Evolutionary conservation across 176 grass and related monocot species (phyloP).

Genomic region (Cymbopogon citratus): DNA sequence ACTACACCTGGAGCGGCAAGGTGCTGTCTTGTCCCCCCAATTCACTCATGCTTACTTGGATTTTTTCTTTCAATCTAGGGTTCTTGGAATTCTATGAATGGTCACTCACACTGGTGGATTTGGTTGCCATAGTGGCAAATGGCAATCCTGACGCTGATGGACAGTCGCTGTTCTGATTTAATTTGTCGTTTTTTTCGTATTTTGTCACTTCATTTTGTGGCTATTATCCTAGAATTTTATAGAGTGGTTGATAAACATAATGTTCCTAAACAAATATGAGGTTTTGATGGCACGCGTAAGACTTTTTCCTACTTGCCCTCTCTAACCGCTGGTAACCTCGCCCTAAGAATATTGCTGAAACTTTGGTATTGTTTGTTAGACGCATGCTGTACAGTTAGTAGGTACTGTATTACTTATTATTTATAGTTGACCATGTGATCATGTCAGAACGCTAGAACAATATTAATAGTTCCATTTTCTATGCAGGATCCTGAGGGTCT

Average conservation of each 20-base stretch:
- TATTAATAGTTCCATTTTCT: not conserved
- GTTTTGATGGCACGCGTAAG: not conserved
- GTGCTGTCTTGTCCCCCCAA: slow-evolving; percentile 14
- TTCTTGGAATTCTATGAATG: not conserved
- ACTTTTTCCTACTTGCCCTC: not conserved
- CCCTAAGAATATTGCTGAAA: not conserved
- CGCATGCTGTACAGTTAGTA: not conserved
- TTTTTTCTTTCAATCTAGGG: slow-evolving; percentile 22
- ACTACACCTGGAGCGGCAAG: slow-evolving; percentile 99
- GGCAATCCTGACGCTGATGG: not conserved
- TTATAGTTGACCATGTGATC: not conserved
- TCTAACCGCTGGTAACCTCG: too few species aligned
- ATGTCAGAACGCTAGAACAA: not conserved
- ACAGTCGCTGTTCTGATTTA: not conserved
- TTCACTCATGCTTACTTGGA: not conserved
- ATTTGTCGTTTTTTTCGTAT: not conserved
- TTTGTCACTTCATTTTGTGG: not conserved
- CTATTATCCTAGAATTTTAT: not conserved
- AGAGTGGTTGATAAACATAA: not conserved
- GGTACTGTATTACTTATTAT: too few species aligned
- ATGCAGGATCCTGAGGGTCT: slow-evolving; percentile 96
- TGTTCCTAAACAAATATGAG: not conserved
- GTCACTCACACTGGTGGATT: not conserved
- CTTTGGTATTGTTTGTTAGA: not conserved
- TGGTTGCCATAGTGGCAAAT: not conserved